Evolutionary conservation across 768 basidiomycete genomes (phyloP).

Genomic region (Psilocybe subaeruginosa): DNA sequence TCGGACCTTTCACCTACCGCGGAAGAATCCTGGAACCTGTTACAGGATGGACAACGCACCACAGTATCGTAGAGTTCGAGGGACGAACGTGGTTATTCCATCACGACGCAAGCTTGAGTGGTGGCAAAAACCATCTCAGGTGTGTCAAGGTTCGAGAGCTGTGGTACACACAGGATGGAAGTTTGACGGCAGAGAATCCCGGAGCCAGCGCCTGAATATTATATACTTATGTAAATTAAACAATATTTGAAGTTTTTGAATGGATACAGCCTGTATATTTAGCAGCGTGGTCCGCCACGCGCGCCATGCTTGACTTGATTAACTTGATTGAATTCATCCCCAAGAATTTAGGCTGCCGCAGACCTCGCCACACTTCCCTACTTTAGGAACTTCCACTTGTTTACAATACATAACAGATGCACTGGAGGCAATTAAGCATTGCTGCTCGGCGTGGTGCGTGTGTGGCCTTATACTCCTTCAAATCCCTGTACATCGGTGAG

Average conservation of each 20-base stretch:
- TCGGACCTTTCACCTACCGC: conserved; percentile 24
- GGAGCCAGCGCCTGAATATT: background rate
- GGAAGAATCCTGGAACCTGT: conserved; percentile 26
- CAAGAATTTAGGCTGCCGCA: too few species aligned
- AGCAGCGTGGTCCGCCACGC: too few species aligned
- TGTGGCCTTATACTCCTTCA: too few species aligned
- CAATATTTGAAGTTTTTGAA: background rate
- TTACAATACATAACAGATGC: too few species aligned
- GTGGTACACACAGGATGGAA: conserved; percentile 20
- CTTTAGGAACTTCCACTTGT: too few species aligned
- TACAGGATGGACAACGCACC: conserved; percentile 26
- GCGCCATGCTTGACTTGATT: too few species aligned
- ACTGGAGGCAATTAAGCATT: too few species aligned
- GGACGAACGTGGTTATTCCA: conserved; percentile 23
- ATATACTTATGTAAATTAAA: background rate
- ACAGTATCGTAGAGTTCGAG: conserved; percentile 23
- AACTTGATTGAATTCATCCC: too few species aligned
- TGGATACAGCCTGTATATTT: too few species aligned
- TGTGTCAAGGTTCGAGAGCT: conserved; percentile 24
- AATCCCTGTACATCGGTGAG: too few species aligned
- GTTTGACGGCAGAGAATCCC: conserved; percentile 9
- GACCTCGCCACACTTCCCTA: too few species aligned
- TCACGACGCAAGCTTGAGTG: conserved; percentile 22
- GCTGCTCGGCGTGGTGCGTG: too few species aligned
- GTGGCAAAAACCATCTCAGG: conserved; percentile 23